Evolutionary conservation across 2,329 filamentous ascomycete genomes (phyloP).

Genomic region (Fusarium lateritium): DNA sequence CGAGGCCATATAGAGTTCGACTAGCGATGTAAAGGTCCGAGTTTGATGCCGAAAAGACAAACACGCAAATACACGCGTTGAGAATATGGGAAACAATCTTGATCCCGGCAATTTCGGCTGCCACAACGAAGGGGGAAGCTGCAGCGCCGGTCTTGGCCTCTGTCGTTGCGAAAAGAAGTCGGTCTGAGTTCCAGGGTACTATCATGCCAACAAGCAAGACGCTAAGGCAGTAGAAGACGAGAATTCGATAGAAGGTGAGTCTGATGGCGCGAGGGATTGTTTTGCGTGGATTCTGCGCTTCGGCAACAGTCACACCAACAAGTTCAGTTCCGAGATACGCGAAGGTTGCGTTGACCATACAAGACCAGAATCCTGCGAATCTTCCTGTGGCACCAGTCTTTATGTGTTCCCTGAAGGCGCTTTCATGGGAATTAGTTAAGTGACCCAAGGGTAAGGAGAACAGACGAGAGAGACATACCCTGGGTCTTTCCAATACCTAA

Average conservation of each 20-base stretch:
- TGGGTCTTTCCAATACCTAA: constrained; percentile 76
- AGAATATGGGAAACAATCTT: constrained; percentile 75
- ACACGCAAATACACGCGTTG: constrained; percentile 81
- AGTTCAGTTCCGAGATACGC: constrained; percentile 84
- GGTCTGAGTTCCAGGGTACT: constrained; percentile 77
- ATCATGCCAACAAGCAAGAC: constrained; percentile 83
- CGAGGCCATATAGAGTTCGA: constrained; percentile 80
- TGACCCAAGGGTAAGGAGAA: no score
- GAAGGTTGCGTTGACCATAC: constrained; percentile 83
- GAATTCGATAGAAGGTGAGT: constrained; percentile 85
- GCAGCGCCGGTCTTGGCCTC: constrained; percentile 54
- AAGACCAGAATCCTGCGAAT: constrained; percentile 77
- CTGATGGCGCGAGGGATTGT: constrained; percentile 84
- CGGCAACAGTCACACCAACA: constrained; percentile 83
- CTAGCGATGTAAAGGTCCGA: constrained; percentile 84
- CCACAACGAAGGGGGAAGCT: constrained; percentile 81
- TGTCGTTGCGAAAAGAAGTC: constrained; percentile 71
- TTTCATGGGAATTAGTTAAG: background rate
- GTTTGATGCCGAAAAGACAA: constrained; percentile 84
- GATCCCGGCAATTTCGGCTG: constrained; percentile 76
- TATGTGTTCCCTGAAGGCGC: constrained; percentile 57
- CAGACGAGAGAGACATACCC: constrained; percentile 49
- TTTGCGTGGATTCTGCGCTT: constrained; percentile 83
- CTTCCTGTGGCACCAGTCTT: constrained; percentile 58
- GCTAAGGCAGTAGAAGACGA: constrained; percentile 83